Percentiles rank a stretch among this genome's conserved stretches.
Conservation (phyloP, 345 rosid genomes). For the Lumnitzera littorea region DNA sequence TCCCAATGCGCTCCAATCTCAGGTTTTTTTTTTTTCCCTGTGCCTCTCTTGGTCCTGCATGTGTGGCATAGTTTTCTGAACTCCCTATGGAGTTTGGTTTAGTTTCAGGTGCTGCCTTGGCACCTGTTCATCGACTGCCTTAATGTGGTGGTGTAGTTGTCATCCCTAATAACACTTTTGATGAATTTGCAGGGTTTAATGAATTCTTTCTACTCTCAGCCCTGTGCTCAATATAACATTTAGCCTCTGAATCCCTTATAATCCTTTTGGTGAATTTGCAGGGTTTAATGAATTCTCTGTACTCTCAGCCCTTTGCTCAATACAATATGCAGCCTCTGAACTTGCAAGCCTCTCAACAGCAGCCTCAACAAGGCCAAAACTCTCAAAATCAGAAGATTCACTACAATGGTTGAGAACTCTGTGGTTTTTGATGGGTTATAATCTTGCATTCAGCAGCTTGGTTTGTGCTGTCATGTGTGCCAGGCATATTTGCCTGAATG, state of each 20-base stretch:
- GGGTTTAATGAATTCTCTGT: slow-evolving; percentile 89
- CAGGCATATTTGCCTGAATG: slow-evolving; percentile 10
- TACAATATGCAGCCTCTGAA: slow-evolving; percentile 75
- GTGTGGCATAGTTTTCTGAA: background rate
- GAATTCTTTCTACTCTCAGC: slow-evolving; percentile 92
- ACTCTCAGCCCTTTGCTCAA: slow-evolving; percentile 86
- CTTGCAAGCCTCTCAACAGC: slow-evolving; percentile 49
- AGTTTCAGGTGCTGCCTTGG: too few relatives aligned
- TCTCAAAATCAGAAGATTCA: slow-evolving; percentile 78
- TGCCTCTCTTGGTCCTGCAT: background rate
- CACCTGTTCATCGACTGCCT: too few relatives aligned
- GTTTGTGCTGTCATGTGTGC: slow-evolving; percentile 68
- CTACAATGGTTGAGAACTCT: slow-evolving; percentile 62
- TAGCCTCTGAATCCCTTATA: slow-evolving; percentile 40
- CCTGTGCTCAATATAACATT: slow-evolving; percentile 73
- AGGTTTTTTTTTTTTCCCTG: slow-evolving; percentile 48
- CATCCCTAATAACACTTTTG: background rate
- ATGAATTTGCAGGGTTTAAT: slow-evolving; percentile 59
- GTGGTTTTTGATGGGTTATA: slow-evolving; percentile 50
- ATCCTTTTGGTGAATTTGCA: slow-evolving; percentile 16
- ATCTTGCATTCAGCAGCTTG: slow-evolving; percentile 67
- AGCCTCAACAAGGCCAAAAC: slow-evolving; percentile 73
- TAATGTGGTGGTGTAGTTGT: background rate
- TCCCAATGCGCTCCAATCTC: slow-evolving; percentile 75
- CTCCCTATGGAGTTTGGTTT: too few relatives aligned